Percentiles rank a stretch among this genome's conserved stretches.
Evolutionary conservation across 2,329 filamentous ascomycete genomes (phyloP).

Genomic region (Clathrospora elynae): DNA sequence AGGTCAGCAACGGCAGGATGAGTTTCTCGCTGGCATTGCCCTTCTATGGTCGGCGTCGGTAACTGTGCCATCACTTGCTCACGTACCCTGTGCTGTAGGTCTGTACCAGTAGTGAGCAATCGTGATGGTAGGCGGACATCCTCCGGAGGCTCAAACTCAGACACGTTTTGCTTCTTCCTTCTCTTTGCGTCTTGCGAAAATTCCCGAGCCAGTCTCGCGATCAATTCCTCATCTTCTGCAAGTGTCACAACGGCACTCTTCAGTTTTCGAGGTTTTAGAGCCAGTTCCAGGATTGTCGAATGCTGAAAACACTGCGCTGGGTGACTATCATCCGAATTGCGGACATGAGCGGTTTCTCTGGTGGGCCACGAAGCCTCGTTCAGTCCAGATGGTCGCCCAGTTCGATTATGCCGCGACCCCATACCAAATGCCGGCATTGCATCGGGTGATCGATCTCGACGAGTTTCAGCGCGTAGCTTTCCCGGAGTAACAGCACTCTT

Average conservation of each 20-base stretch:
- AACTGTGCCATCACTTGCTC: slow-evolving; percentile 25
- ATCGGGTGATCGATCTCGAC: slow-evolving; percentile 23
- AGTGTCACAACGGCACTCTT: slow-evolving; percentile 44
- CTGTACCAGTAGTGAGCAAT: slow-evolving; percentile 43
- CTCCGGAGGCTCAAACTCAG: slow-evolving; percentile 24
- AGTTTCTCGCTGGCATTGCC: background rate
- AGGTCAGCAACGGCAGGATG: slow-evolving; percentile 67
- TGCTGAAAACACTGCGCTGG: background rate
- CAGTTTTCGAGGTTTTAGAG: slow-evolving; percentile 43
- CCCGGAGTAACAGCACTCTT: slow-evolving; percentile 54
- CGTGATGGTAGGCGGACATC: slow-evolving; percentile 44
- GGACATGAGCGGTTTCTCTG: slow-evolving; percentile 58
- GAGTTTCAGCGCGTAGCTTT: slow-evolving; percentile 49
- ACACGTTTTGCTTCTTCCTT: background rate
- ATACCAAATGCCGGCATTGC: slow-evolving; percentile 27
- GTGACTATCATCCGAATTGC: slow-evolving; percentile 25
- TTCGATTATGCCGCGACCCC: slow-evolving; percentile 26
- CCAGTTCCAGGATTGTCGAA: background rate
- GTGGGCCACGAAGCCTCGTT: slow-evolving; percentile 74
- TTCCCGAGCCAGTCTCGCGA: slow-evolving; percentile 28
- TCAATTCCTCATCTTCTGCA: slow-evolving; percentile 33
- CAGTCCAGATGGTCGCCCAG: slow-evolving; percentile 67
- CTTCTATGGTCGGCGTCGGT: slow-evolving; percentile 17
- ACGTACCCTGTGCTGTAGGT: slow-evolving; percentile 50
- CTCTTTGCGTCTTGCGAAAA: slow-evolving; percentile 14